A percentile compares a stretch with the other conserved stretches of the same genome.
Evolutionary conservation across 2,329 filamentous ascomycete species (phyloP).

Genomic region (Dothideomycetes sp.): DNA sequence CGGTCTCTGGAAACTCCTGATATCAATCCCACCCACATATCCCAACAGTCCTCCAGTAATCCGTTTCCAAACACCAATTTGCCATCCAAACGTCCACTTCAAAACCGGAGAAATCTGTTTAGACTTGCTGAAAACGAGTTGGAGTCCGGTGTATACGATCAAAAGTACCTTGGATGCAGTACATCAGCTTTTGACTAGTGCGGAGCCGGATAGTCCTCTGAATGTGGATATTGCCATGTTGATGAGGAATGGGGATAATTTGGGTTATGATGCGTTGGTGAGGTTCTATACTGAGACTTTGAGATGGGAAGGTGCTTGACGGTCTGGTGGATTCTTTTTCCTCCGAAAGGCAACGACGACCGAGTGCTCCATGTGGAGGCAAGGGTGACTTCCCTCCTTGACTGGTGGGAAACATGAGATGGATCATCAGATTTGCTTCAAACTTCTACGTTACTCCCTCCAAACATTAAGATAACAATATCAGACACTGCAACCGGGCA

Average conservation of each 20-base stretch:
- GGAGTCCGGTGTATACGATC: slow-evolving; percentile 81
- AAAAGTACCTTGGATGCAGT: slow-evolving; percentile 64
- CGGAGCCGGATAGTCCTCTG: slow-evolving; percentile 65
- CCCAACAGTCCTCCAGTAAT: slow-evolving; percentile 70
- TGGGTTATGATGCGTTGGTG: slow-evolving; percentile 62
- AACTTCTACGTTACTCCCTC: no score
- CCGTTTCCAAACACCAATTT: slow-evolving; percentile 71
- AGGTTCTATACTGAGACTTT: slow-evolving; percentile 58
- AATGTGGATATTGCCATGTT: slow-evolving; percentile 71
- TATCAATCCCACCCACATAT: slow-evolving; percentile 68
- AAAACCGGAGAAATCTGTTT: slow-evolving; percentile 85
- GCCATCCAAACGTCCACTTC: slow-evolving; percentile 71
- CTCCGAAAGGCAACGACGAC: no score
- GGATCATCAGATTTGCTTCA: no score
- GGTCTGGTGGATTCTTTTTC: background rate
- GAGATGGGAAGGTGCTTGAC: slow-evolving; percentile 25
- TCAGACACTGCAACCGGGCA: no score
- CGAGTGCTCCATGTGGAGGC: no score
- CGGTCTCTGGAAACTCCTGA: slow-evolving; percentile 75
- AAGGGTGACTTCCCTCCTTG: no score
- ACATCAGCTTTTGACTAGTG: slow-evolving; percentile 58
- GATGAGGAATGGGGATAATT: slow-evolving; percentile 55
- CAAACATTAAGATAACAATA: no score
- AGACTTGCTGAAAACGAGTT: slow-evolving; percentile 67
- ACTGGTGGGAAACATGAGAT: no score